Percentiles rank a stretch among this genome's conserved stretches.
Conservation (phyloP, 139 green algal species). For the Nannochloris sp. region DNA sequence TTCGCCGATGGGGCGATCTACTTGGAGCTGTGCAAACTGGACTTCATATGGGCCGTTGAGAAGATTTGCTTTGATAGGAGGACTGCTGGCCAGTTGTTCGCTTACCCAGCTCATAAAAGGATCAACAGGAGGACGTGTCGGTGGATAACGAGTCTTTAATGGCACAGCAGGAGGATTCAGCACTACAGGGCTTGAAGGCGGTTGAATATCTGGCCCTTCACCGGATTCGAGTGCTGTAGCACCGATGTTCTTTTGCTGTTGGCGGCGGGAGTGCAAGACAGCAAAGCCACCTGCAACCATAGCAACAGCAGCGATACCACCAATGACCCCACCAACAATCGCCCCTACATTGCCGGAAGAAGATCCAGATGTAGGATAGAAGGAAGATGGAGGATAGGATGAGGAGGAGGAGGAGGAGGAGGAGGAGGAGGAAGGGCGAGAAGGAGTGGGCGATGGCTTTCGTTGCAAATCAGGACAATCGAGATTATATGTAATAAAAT, state of each 20-base stretch:
- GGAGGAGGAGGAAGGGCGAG: conserved; percentile 21
- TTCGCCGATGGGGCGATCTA: not conserved
- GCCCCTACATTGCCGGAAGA: not conserved
- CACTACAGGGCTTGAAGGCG: not conserved
- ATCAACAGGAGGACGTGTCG: not conserved
- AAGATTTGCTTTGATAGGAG: not conserved
- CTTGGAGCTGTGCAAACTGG: not conserved
- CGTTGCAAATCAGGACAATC: too few relatives aligned
- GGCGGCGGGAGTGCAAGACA: not conserved
- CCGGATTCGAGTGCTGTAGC: not conserved
- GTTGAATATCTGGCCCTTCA: not conserved
- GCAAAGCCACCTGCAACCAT: not conserved
- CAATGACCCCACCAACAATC: not conserved
- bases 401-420: conserved; percentile 33
- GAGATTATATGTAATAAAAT: too few relatives aligned
- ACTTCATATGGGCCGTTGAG: not conserved
- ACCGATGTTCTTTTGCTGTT: not conserved
- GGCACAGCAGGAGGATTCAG: not conserved
- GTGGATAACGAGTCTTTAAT: not conserved
- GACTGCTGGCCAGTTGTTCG: not conserved
- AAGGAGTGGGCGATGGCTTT: too few relatives aligned
- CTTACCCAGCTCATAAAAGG: not conserved
- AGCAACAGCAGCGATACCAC: not conserved
- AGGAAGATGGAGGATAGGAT: conserved; percentile 47
- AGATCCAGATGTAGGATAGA: not conserved